phyloP scores from a whole-genome alignment of 1,284 basidiomycete genomes.

The Cryptococcus depauperatus region DNA sequence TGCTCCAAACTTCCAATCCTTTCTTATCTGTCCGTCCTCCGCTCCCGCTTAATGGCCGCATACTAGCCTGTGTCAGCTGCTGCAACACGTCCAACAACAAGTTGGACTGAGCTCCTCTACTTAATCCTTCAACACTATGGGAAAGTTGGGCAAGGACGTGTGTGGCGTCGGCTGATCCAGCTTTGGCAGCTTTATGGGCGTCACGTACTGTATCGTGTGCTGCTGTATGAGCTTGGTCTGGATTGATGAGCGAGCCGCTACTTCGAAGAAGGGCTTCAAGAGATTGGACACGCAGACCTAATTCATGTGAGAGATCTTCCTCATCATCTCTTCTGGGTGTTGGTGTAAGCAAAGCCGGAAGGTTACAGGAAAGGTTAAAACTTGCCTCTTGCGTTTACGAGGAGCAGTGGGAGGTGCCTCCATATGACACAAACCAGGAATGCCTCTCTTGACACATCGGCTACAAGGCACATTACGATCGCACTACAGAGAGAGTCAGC shows the following conservation, averaged over 20 bases:
- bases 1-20: slow-evolving; percentile 31
- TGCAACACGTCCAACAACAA: slow-evolving; percentile 40
- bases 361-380: too few relatives aligned
- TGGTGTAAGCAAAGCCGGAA: too few relatives aligned
- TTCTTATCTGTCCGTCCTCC: slow-evolving; percentile 9
- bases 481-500: too few relatives aligned
- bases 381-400: slow-evolving; percentile 36
- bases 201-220: slow-evolving; percentile 39
- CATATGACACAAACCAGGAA: slow-evolving; percentile 41
- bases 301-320: slow-evolving; percentile 34
- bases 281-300: slow-evolving; percentile 33
- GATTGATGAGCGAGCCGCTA: slow-evolving; percentile 32
- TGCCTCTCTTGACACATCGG: slow-evolving; percentile 38
- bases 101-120: slow-evolving; percentile 30
- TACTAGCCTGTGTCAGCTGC: slow-evolving; percentile 36
- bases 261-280: slow-evolving; percentile 37
- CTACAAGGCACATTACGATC: slow-evolving; percentile 44
- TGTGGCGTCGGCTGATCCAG: slow-evolving; percentile 34
- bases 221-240: slow-evolving; percentile 29
- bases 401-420: slow-evolving; percentile 33
- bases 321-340: slow-evolving; percentile 17
- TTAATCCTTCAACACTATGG: slow-evolving; percentile 27
- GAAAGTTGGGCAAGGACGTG: slow-evolving; percentile 36
- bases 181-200: slow-evolving; percentile 35
- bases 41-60: slow-evolving; percentile 13